phyloP scores from a whole-genome alignment of 805 yeast species.

The Kuraishia ogatae region DNA sequence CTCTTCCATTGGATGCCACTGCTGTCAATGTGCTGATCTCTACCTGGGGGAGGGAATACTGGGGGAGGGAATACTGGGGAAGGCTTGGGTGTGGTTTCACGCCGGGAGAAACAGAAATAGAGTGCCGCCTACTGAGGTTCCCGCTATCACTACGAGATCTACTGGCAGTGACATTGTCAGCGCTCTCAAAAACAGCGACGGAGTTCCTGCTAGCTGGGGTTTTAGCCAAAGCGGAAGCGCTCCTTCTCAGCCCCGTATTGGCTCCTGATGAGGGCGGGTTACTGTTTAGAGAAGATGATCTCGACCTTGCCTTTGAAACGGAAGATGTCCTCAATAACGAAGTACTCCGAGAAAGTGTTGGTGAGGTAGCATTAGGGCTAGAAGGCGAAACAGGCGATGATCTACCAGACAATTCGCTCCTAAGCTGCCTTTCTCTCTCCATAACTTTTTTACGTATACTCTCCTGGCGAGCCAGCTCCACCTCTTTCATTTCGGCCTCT shows the following conservation, averaged over 20 bases:
- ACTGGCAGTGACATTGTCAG: neutral
- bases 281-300: constrained; percentile 5
- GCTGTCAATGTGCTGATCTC: neutral
- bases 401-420: constrained; percentile 10
- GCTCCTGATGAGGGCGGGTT: neutral
- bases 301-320: constrained; percentile 6
- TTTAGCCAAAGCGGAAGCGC: neutral
- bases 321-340: constrained; percentile 5
- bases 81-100: neutral
- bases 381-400: neutral
- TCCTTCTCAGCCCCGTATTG: neutral
- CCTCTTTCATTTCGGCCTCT: constrained; percentile 13
- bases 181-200: neutral
- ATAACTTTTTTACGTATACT: constrained; percentile 10
- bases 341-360: constrained; percentile 8
- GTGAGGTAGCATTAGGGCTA: neutral
- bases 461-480: constrained; percentile 8
- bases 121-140: neutral
- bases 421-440: constrained; percentile 13
- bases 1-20: neutral
- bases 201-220: neutral
- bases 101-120: neutral
- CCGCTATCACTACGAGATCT: neutral
- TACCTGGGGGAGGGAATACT: neutral
- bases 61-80: neutral